These are phyloP conservation scores for Aspergillus luchuensis DNA, from an alignment of 2,329 filamentous ascomycete species.

Conservation along the genomic window DNA sequence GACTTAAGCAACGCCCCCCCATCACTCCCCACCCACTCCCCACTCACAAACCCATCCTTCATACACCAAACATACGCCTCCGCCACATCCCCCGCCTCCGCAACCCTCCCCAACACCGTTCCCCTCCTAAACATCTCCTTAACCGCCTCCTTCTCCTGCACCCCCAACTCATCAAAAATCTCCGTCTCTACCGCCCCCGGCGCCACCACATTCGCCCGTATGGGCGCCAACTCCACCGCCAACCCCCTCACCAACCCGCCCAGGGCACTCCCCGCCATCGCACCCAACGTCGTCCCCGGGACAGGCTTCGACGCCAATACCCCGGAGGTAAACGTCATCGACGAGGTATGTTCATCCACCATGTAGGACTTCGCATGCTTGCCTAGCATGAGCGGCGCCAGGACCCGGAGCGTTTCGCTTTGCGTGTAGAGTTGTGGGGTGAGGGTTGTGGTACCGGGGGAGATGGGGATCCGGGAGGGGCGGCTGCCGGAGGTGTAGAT, in stretches of 20 bases:
- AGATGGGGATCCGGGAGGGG: conserved; percentile 22
- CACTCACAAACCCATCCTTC: conserved; percentile 46
- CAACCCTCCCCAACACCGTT: conserved; percentile 30
- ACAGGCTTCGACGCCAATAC: conserved; percentile 37
- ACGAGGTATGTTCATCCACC: conserved; percentile 28
- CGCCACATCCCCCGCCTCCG: conserved; percentile 41
- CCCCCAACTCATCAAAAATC: conserved; percentile 28
- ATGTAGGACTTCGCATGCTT: conserved; percentile 45
- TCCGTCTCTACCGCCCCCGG: conserved; percentile 48
- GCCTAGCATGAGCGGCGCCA: conserved; percentile 41
- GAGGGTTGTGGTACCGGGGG: conserved; percentile 24
- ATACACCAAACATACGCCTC: conserved; percentile 50
- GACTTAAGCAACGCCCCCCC: conserved; percentile 39
- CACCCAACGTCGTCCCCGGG: conserved; percentile 35
- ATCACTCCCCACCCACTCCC: conserved; percentile 36
- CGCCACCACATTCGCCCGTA: conserved; percentile 47
- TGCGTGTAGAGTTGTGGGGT: conserved; percentile 19
- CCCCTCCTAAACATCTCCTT: conserved; percentile 28
- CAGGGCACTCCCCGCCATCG: conserved; percentile 26
- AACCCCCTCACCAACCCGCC: conserved; percentile 42
- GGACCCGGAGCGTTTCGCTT: conserved; percentile 36
- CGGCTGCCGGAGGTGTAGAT: conserved; percentile 54
- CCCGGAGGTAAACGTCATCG: conserved; percentile 47
- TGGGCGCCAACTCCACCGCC: conserved; percentile 45
- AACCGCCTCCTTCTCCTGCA: conserved; percentile 22